Evolutionary conservation across 2,329 filamentous ascomycete species (phyloP), one percentile per base, ranked within the genome.

Genomic region (Monilinia laxa): DNA sequence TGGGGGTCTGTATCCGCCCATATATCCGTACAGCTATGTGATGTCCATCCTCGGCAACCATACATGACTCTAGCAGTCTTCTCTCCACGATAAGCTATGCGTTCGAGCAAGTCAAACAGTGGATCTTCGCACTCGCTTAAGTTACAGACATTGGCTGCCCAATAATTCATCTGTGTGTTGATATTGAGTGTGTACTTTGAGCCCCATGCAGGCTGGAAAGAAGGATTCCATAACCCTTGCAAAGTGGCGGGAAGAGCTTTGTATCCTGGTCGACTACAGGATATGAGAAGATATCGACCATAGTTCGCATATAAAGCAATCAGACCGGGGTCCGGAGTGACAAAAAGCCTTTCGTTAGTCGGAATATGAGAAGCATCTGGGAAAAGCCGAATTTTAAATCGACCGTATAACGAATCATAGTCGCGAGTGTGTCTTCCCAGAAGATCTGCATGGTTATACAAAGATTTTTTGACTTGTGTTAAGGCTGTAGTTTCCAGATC

Each of bases 101-200:
- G 74, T 31, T 80, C 76, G 2, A 81, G 71, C 1, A 79, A 71
- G 28, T 78, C 74, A 55, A 81, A 81, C 0, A 82, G 65, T 1
- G 80, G 79, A 4, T 71, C 59, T 53, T 81, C 76, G 25, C 76
- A 78, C 55, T 80, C 79, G 0, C 75, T 60, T n/a, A 76, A 65
- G 54, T 74, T 74, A 49, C 72, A 72, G 3, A 71, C 58, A 57
- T 76, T 74, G 14, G 74, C 73, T 0, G 74, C 77, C 82, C 81
- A 84, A 70, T 84, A 84, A 69, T 84, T 84, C 82, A 84, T 84
- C 71, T 84, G 78, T 0, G 79, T 74, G 53, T 84, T 84, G 72
- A 84, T 82, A 68, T 84, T 83, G 70, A 83, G 81, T 0, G 82
- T 84, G 66, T 79, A 82, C 68, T 81, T 83, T 31, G 76, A 78